A percentile compares a stretch with the other conserved stretches of the same genome.
Evolutionary conservation across 1,284 basidiomycete species (phyloP).

Genomic region (Trichosporon coremiiforme): DNA sequence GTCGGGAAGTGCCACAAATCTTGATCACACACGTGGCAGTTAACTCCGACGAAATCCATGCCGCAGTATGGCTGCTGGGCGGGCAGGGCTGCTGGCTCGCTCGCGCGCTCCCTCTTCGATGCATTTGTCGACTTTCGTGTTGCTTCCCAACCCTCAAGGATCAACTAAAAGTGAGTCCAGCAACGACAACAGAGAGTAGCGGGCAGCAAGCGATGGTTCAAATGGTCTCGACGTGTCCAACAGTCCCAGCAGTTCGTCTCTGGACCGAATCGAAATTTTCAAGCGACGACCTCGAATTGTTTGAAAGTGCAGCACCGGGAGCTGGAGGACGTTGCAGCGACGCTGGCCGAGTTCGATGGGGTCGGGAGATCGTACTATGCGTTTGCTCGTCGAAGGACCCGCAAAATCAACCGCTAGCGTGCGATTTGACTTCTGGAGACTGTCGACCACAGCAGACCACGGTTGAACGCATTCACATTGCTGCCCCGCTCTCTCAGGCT

Average conservation of each 20-base stretch:
- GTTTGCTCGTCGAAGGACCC: no score
- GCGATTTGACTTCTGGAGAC: no score
- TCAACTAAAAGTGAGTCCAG: conserved; percentile 4
- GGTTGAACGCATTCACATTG: neutral
- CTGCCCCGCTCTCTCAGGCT: neutral
- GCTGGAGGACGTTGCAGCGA: no score
- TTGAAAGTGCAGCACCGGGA: no score
- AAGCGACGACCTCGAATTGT: neutral
- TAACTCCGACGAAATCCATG: neutral
- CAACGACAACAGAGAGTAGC: neutral
- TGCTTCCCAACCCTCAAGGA: neutral
- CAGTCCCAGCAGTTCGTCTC: no score
- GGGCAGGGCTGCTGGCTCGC: neutral
- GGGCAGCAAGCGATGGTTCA: neutral
- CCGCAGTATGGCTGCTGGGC: neutral
- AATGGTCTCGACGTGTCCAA: neutral
- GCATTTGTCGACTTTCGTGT: neutral
- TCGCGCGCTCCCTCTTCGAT: neutral
- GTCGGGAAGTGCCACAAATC: neutral
- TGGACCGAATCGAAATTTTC: neutral
- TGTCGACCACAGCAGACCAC: no score
- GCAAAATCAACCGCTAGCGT: no score
- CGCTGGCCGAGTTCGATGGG: no score
- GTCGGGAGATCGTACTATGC: no score
- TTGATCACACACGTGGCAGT: neutral